phyloP scores from a whole-genome alignment of 192 early-diverging fungal species.

The Phycomyces blakesleeanus region DNA sequence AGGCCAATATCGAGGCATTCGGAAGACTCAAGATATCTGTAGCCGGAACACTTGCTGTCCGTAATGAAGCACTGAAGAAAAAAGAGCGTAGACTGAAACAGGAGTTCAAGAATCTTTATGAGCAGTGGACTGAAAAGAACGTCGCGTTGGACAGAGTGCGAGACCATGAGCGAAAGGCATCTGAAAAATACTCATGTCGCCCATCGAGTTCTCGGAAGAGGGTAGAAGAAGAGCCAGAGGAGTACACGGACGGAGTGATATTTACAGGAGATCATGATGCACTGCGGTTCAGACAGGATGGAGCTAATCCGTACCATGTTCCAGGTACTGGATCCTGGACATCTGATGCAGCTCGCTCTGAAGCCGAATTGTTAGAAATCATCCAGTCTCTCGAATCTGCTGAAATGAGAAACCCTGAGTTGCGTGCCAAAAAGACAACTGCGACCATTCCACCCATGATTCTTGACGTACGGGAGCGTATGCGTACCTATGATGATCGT shows the following conservation, averaged over 20 bases:
- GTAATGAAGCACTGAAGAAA: conserved; percentile 17
- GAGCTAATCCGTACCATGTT: conserved; percentile 23
- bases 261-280: conserved; percentile 24
- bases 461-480: conserved; percentile 52
- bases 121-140: conserved; percentile 44
- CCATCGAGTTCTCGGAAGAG: conserved; percentile 8
- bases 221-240: conserved; percentile 19
- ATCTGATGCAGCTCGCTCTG: conserved; percentile 71
- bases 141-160: conserved; percentile 26
- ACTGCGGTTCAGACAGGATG: conserved; percentile 19
- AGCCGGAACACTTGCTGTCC: conserved; percentile 2
- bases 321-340: conserved; percentile 43
- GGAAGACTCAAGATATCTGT: conserved; percentile 1
- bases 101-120: conserved; percentile 46
- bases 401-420: conserved; percentile 67
- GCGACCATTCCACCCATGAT: conserved; percentile 75
- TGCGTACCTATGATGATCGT: conserved; percentile 53
- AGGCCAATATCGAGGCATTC: conserved; percentile 34
- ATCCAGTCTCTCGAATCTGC: conserved; percentile 68
- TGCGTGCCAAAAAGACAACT: conserved; percentile 66
- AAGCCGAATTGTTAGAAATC: conserved; percentile 73
- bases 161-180: conserved; percentile 26
- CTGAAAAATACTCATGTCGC: conserved; percentile 17
- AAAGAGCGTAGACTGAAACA: conserved; percentile 42
- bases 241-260: conserved; percentile 20